phyloP scores from a whole-genome alignment of 257 asterid species.

The Lycium barbarum region DNA sequence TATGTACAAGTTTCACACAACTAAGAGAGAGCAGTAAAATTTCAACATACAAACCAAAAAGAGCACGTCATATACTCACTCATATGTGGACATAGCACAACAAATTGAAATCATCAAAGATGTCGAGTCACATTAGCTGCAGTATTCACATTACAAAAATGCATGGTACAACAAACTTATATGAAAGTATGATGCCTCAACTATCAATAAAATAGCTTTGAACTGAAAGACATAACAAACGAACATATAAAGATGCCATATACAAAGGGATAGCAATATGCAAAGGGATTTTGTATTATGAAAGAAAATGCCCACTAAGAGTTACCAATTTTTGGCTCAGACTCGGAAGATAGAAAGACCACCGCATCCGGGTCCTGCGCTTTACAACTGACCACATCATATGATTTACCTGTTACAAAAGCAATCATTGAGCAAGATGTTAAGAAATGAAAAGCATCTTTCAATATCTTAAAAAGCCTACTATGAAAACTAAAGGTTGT shows the following conservation, averaged over 20 bases:
- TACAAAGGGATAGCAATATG: neutral
- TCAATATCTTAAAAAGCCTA: neutral
- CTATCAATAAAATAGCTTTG: conserved; percentile 11
- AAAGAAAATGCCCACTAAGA: neutral
- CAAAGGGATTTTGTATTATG: neutral
- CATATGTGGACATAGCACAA: neutral
- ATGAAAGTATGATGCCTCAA: neutral
- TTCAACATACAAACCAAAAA: neutral
- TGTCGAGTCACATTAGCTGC: neutral
- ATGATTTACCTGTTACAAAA: conserved; percentile 58
- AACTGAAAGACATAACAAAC: neutral
- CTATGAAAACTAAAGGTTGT: neutral
- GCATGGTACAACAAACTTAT: neutral
- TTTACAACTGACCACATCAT: conserved; percentile 58
- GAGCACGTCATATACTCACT: neutral
- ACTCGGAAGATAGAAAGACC: conserved; percentile 58
- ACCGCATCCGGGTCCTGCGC: conserved; percentile 55
- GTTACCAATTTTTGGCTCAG: conserved; percentile 66
- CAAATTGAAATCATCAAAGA: conserved; percentile 17
- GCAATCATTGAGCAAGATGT: neutral
- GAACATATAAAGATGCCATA: neutral
- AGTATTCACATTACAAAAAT: neutral
- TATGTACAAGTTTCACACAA: neutral
- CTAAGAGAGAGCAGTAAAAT: neutral
- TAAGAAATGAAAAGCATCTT: neutral